Conservation (phyloP, 2,329 filamentous ascomycete species). For the Ophiostoma sp. region DNA sequence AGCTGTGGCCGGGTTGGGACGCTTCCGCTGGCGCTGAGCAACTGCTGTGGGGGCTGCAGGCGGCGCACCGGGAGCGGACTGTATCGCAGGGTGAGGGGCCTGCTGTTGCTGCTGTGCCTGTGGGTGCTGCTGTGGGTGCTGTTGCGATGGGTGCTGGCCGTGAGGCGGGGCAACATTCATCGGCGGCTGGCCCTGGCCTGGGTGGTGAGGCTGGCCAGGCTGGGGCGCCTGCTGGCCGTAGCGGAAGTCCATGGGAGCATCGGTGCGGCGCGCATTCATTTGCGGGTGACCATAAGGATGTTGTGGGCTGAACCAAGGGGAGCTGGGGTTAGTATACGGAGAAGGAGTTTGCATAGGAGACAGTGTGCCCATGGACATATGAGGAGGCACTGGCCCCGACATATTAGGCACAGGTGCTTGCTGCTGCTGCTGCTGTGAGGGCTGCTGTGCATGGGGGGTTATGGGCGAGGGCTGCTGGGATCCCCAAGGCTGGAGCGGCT, state of each 20-base stretch:
- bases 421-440: slow-evolving; percentile 26
- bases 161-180: slow-evolving; percentile 37
- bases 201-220: slow-evolving; percentile 33
- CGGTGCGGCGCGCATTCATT: slow-evolving; percentile 37
- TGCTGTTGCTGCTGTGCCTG: slow-evolving; percentile 28
- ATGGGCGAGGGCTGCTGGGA: slow-evolving; percentile 25
- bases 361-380: background rate
- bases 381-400: slow-evolving; percentile 9
- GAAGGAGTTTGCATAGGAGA: slow-evolving; percentile 11
- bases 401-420: slow-evolving; percentile 14
- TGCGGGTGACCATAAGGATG: slow-evolving; percentile 43
- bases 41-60: slow-evolving; percentile 31
- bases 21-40: slow-evolving; percentile 39
- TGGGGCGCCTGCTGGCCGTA: slow-evolving; percentile 31
- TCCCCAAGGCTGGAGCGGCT: slow-evolving; percentile 29
- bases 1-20: slow-evolving; percentile 34
- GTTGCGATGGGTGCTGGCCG: slow-evolving; percentile 35
- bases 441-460: slow-evolving; percentile 25
- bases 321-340: slow-evolving; percentile 35
- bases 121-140: slow-evolving; percentile 31
- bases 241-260: slow-evolving; percentile 31
- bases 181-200: slow-evolving; percentile 35
- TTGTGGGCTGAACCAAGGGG: slow-evolving; percentile 38
- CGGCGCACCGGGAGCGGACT: slow-evolving; percentile 19
- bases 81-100: slow-evolving; percentile 31